Evolutionary conservation across 495 filamentous ascomycete species (phyloP).

Genomic region (Penicillium ochrochloron): DNA sequence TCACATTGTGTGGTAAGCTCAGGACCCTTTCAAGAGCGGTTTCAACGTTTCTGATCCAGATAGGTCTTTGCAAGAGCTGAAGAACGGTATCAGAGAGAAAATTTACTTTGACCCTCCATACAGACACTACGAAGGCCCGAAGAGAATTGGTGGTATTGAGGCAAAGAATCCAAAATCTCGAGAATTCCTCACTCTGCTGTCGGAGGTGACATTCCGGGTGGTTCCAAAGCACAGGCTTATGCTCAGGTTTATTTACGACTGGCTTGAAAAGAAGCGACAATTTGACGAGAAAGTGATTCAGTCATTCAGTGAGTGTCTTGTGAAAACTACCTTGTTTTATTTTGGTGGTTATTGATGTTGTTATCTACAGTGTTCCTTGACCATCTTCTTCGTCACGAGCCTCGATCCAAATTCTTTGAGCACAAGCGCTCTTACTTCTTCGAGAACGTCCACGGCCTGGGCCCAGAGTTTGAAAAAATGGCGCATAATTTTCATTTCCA

Average conservation of each 20-base stretch:
- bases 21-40: neutral
- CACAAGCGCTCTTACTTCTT: conserved; percentile 82
- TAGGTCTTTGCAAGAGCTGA: conserved; percentile 38
- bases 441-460: conserved; percentile 40
- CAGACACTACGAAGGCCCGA: conserved; percentile 36
- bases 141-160: conserved; percentile 72
- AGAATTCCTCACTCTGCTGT: conserved; percentile 42
- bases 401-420: conserved; percentile 62
- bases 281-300: conserved; percentile 72
- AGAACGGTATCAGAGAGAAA: conserved; percentile 35
- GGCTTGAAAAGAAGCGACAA: conserved; percentile 60
- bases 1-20: conserved; percentile 74
- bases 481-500: conserved; percentile 17
- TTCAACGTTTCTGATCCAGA: conserved; percentile 10
- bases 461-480: conserved; percentile 42
- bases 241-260: conserved; percentile 64
- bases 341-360: conserved; percentile 42
- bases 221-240: conserved; percentile 62
- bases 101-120: conserved; percentile 6
- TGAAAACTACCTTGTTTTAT: conserved; percentile 15
- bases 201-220: conserved; percentile 55
- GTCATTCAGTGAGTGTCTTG: conserved; percentile 65
- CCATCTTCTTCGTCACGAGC: conserved; percentile 79
- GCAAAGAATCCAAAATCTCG: conserved; percentile 6
- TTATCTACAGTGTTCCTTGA: conserved; percentile 65